Evolutionary conservation across 2,329 filamentous ascomycete genomes (phyloP), one percentile per base, ranked within the genome.

Genomic region (Paracorniculantispora psalliotae): DNA sequence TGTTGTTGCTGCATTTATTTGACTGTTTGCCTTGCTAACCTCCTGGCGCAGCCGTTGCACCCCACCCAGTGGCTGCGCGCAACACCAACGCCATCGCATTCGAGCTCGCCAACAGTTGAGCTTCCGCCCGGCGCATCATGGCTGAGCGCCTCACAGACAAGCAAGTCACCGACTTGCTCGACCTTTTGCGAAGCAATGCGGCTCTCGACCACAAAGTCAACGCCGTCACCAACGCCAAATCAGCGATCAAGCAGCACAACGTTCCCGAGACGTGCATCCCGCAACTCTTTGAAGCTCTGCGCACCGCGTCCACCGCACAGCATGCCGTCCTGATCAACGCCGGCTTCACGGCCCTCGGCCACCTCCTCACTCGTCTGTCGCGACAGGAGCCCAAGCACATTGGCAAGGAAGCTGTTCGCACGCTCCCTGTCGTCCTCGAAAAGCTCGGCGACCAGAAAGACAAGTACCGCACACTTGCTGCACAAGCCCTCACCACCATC

Each of bases 361-460:
- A 97, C 72, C 83, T 96, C 63, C 79, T 96, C 66, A 96, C 93
- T 70, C 87, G 93, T 60, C 79, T 97, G 61, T 88, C 87, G 62
- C 87, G 93, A 60, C 93, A 97, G 75, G 90, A 96, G 59, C 86
- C 91, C 61, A 89, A 88, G 68, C 80, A 85, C 63, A 78, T 92
- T 61, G 76, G 84, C 61, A 87, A 88, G 64, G 82, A 96, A 71
- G 86, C 87, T 2, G 81, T 83, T 52, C 81, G 85, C 63, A 87
- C 92, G 9, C 81, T 94, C 62, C 85, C 90, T 4, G 73, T 92
- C 48, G 81, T 97, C 57, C 77, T 92, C 59, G 93, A 97, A 59
- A 90, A 91, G 72, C 82, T 97, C 61, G 92, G 91, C 61, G 93
- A 97, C 71, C 84, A 85, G 64, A 93, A 93, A 72, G 92, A 97